Evolutionary conservation across 495 filamentous ascomycete genomes (phyloP), one percentile per base, ranked within the genome.

Genomic region (Oidiodendron maius): DNA sequence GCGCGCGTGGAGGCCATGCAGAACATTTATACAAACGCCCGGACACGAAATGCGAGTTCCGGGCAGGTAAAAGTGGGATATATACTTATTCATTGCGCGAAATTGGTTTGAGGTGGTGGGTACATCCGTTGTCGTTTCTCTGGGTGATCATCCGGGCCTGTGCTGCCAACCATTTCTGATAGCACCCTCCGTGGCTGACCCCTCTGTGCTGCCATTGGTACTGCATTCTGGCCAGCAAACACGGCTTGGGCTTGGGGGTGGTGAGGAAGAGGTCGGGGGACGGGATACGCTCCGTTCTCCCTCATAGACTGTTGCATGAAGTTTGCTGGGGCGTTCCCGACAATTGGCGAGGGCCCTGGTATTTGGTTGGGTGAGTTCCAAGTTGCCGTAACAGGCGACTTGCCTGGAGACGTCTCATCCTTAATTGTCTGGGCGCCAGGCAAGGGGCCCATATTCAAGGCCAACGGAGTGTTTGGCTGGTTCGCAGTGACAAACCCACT

Each of bases 401-500:
- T 82, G 48, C 81, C 84, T 6, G 89, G 88, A 20, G 89, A 89
- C 40, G 83, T 81, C 53, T 91, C 88, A 52, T 90, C 86, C 59
- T 94, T 95, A 50, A 91, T 65, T 2, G 81, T 81, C 41, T 52
- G 51, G 13, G 66, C 67, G 34, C 72, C 71, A 17, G 82, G 80
- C 23, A 42, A 35, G 50, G 57, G 58, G n/a, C 21, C 44, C 51
- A 58, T 51, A 48, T 58, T 57, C 35, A 59, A 41, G 16, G 51
- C 51, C 21, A 63, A 25, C 32, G 32, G 44, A 23, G 51, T 25
- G n/a, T 60, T 47, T 23, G 43, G 2, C 3, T 23, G 16, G 32
- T 44, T 56, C 34, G 58, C 46, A 13, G 58, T 46, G 9, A 41
- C 44, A 39, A 57, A 60, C 13, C 46, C 50, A 35, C 24, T 41